These are phyloP conservation scores for Kwoniella pini DNA, from an alignment of 768 basidiomycete species.

Conservation along the genomic window DNA sequence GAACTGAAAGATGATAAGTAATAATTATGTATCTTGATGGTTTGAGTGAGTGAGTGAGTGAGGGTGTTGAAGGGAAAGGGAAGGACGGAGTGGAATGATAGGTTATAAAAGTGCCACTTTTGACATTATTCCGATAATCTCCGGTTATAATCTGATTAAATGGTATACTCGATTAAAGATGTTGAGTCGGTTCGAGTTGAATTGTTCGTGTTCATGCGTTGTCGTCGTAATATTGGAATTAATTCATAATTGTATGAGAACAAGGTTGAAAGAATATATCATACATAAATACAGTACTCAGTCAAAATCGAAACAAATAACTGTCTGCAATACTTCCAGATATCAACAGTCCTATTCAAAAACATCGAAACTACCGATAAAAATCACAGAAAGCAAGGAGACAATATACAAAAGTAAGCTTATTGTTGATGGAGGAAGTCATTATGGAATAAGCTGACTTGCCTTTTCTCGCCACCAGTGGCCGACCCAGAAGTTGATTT, in stretches of 20 bases:
- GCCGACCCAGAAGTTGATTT: constrained; percentile 54
- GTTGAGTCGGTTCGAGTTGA: no score
- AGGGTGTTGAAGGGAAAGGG: not conserved
- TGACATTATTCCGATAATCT: constrained; percentile 4
- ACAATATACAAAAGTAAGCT: constrained; percentile 5
- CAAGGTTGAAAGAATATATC: no score
- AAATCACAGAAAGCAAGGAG: not conserved
- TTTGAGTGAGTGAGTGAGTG: constrained; percentile 9
- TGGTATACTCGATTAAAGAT: no score
- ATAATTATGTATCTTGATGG: constrained; percentile 1
- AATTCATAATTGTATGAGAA: no score
- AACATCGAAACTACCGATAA: not conserved
- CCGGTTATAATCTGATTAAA: not conserved
- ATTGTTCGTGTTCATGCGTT: no score
- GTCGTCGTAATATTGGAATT: no score
- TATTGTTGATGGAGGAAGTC: not conserved
- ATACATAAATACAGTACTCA: no score
- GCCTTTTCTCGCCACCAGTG: constrained; percentile 24
- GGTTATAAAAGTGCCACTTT: constrained; percentile 1
- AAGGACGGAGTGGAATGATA: not conserved
- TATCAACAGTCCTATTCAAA: no score
- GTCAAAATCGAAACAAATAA: no score
- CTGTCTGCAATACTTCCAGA: no score
- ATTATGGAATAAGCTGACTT: not conserved
- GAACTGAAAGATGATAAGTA: constrained; percentile 51